Evolutionary conservation across 176 grass and related monocot species (phyloP).

Genomic region (Tillandsia fasciculata): DNA sequence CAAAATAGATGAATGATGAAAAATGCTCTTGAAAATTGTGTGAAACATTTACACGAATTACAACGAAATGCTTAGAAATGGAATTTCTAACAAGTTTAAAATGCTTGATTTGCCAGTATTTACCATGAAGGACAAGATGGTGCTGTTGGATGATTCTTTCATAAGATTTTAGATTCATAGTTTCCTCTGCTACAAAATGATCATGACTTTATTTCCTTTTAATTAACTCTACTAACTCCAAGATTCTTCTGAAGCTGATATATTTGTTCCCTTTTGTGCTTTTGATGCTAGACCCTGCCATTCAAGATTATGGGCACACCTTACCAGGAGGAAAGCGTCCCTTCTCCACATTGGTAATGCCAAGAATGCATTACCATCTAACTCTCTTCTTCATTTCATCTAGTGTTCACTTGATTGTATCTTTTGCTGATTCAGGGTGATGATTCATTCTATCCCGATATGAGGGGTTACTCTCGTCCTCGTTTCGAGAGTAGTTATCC

Average conservation of each 20-base stretch:
- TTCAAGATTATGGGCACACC: conserved; percentile 20
- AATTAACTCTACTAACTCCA: neutral
- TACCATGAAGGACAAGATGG: no score
- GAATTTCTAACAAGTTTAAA: no score
- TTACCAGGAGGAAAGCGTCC: conserved; percentile 19
- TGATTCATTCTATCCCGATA: conserved; percentile 21
- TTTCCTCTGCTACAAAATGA: neutral
- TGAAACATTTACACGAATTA: no score
- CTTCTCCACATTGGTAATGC: conserved; percentile 23
- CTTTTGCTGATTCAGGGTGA: conserved; percentile 22
- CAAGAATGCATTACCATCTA: neutral
- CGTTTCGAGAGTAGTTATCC: conserved; percentile 27
- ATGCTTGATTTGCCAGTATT: no score
- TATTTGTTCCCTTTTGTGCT: conserved; percentile 4
- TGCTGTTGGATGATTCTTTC: no score
- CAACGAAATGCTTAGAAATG: no score
- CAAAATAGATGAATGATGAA: no score
- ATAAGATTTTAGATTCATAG: neutral
- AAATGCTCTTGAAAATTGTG: no score
- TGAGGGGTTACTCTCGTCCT: conserved; percentile 20
- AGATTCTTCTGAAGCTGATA: neutral
- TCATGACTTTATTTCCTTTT: neutral
- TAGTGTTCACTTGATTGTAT: neutral
- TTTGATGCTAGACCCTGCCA: neutral
- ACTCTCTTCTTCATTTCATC: neutral